Percentiles rank a stretch among this genome's conserved stretches.
Conservation (phyloP, 75 land plant species). For the Selaginella moellendorffii region DNA sequence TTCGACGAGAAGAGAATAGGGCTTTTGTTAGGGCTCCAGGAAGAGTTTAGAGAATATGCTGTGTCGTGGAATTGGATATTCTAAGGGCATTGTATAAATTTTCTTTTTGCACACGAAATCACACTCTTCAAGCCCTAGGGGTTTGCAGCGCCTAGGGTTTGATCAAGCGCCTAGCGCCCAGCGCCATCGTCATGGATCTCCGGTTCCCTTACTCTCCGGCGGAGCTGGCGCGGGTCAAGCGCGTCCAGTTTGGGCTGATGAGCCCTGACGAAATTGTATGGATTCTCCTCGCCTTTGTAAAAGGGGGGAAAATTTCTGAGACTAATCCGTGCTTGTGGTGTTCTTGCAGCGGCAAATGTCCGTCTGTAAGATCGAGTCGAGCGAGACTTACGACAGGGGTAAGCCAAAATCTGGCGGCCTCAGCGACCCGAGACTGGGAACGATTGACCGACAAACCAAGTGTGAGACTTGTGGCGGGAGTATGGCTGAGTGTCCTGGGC, state of each 20-base stretch:
- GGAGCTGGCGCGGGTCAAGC: conserved; percentile 81
- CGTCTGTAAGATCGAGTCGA: conserved; percentile 70
- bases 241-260: conserved; percentile 91
- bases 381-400: conserved; percentile 83
- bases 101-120: no score
- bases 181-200: conserved; percentile 49
- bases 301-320: background rate
- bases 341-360: conserved; percentile 88
- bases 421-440: conserved; percentile 87
- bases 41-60: no score
- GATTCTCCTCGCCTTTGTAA: no score
- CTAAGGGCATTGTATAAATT: no score
- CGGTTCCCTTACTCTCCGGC: conserved; percentile 96
- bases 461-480: conserved; percentile 90
- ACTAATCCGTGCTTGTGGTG: background rate
- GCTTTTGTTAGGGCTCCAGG: no score
- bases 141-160: no score
- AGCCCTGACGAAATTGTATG: conserved; percentile 96
- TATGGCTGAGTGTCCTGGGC: conserved; percentile 99
- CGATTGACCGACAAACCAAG: conserved; percentile 77
- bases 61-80: no score
- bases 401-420: conserved; percentile 87
- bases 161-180: background rate
- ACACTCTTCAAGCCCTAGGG: no score
- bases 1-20: no score